These are phyloP conservation scores for Phytophthora multivora DNA, from an alignment of 352 stramenopile genomes.

Conservation along the genomic window DNA sequence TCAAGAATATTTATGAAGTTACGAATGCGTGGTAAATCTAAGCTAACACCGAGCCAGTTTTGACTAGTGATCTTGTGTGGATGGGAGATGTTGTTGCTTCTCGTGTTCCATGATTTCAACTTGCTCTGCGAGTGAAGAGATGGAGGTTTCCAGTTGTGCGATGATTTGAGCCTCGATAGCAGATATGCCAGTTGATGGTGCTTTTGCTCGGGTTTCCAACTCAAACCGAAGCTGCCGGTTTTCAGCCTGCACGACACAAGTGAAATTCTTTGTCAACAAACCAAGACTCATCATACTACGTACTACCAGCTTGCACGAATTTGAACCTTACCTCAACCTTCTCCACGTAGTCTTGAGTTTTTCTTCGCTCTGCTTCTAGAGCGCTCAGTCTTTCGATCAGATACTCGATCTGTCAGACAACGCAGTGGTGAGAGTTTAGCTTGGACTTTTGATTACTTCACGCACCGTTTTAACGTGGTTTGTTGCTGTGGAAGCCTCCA, in stretches of 20 bases:
- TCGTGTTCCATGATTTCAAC: conserved; percentile 47
- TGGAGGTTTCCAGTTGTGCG: conserved; percentile 49
- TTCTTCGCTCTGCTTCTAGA: conserved; percentile 51
- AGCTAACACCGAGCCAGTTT: not conserved
- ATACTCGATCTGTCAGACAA: conserved; percentile 52
- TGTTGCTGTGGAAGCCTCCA: conserved; percentile 2
- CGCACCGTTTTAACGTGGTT: conserved; percentile 53
- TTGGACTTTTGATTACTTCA: not conserved
- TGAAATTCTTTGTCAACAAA: not conserved
- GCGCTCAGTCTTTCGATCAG: conserved; percentile 56
- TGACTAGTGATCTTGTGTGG: not conserved
- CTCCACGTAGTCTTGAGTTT: conserved; percentile 37
- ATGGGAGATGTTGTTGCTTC: conserved; percentile 16
- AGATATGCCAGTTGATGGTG: conserved; percentile 22
- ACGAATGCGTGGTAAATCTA: too few relatives aligned
- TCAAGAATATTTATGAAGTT: too few relatives aligned
- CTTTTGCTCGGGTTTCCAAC: conserved; percentile 19
- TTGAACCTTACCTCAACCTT: conserved; percentile 47
- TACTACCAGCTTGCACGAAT: not conserved
- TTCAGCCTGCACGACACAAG: conserved; percentile 31
- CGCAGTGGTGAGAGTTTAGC: not conserved
- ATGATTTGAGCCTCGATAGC: conserved; percentile 52
- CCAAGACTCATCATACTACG: not conserved
- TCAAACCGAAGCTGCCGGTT: conserved; percentile 43
- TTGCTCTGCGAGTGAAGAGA: conserved; percentile 48